phyloP scores from a whole-genome alignment of 305 asterid genomes.

The Solanum hybrid region DNA sequence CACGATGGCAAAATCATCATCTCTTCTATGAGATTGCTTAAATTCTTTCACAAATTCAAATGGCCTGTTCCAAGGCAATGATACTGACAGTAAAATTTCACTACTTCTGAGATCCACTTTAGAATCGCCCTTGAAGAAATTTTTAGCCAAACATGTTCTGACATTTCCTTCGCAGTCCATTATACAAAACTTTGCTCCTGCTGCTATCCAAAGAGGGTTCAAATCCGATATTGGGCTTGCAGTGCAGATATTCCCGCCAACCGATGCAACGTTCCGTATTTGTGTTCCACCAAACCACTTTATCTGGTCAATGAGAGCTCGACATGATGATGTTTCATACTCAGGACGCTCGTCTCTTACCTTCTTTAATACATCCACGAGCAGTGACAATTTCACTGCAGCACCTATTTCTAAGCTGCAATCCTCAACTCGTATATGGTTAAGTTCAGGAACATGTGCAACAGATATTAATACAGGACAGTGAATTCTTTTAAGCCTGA shows the following conservation, averaged over 20 bases:
- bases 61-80: constrained; percentile 72
- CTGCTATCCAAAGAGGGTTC: constrained; percentile 94
- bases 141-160: constrained; percentile 54
- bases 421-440: constrained; percentile 42
- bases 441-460: constrained; percentile 68
- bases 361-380: constrained; percentile 38
- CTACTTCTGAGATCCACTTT: constrained; percentile 63
- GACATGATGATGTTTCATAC: constrained; percentile 73
- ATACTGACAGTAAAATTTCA: constrained; percentile 70
- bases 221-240: constrained; percentile 98
- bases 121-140: constrained; percentile 71
- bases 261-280: constrained; percentile 71
- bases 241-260: constrained; percentile 94
- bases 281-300: constrained; percentile 97
- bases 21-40: constrained; percentile 92
- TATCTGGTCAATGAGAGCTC: constrained; percentile 65
- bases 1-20: constrained; percentile 91
- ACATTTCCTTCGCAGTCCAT: constrained; percentile 51
- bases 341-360: constrained; percentile 36
- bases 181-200: constrained; percentile 58
- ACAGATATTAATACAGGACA: constrained; percentile 73
- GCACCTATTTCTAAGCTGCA: constrained; percentile 91
- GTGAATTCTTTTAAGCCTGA: constrained; percentile 57
- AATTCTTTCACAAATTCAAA: constrained; percentile 80
- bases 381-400: constrained; percentile 71